A percentile compares a stretch with the other conserved stretches of the same genome.
Evolutionary conservation across 352 stramenopile species (phyloP).

Genomic region (Phytophthora melonis): DNA sequence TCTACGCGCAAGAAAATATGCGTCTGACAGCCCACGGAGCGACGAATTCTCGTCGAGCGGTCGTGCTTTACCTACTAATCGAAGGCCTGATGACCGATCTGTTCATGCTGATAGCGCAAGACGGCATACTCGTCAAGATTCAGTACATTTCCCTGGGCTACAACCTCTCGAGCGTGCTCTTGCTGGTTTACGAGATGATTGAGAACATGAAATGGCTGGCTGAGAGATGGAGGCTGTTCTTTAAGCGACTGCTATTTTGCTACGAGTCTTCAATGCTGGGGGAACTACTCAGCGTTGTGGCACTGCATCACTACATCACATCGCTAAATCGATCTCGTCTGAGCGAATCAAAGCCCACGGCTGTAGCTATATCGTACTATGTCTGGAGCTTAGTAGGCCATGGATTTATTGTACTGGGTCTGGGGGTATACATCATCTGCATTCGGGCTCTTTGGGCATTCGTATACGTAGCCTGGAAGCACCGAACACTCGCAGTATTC

Average conservation of each 20-base stretch:
- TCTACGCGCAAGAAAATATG: slow-evolving; percentile 24
- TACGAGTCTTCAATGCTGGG: slow-evolving; percentile 35
- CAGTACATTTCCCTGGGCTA: slow-evolving; percentile 41
- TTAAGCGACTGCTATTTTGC: slow-evolving; percentile 35
- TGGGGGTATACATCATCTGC: slow-evolving; percentile 23
- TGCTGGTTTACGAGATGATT: slow-evolving; percentile 19
- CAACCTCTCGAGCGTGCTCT: slow-evolving; percentile 30
- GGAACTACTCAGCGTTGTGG: slow-evolving; percentile 20
- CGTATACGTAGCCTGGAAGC: slow-evolving; percentile 9
- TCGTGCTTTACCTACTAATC: slow-evolving; percentile 27
- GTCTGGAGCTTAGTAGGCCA: slow-evolving; percentile 29
- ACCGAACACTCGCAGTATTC: slow-evolving; percentile 12
- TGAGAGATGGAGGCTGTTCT: background rate
- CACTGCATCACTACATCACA: slow-evolving; percentile 11
- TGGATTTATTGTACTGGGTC: slow-evolving; percentile 20
- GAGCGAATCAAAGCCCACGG: slow-evolving; percentile 2
- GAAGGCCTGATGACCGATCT: slow-evolving; percentile 24
- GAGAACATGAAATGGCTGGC: slow-evolving; percentile 19
- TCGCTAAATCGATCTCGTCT: slow-evolving; percentile 9
- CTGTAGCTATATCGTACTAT: slow-evolving; percentile 29
- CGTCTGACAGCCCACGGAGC: slow-evolving; percentile 17
- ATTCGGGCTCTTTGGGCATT: slow-evolving; percentile 23
- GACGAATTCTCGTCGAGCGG: slow-evolving; percentile 20
- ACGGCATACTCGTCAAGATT: slow-evolving; percentile 15
- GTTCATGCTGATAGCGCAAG: slow-evolving; percentile 17